A percentile compares a stretch with the other conserved stretches of the same genome.
phyloP scores from a whole-genome alignment of 495 filamentous ascomycete genomes.

The Chaetomium fimeti region DNA sequence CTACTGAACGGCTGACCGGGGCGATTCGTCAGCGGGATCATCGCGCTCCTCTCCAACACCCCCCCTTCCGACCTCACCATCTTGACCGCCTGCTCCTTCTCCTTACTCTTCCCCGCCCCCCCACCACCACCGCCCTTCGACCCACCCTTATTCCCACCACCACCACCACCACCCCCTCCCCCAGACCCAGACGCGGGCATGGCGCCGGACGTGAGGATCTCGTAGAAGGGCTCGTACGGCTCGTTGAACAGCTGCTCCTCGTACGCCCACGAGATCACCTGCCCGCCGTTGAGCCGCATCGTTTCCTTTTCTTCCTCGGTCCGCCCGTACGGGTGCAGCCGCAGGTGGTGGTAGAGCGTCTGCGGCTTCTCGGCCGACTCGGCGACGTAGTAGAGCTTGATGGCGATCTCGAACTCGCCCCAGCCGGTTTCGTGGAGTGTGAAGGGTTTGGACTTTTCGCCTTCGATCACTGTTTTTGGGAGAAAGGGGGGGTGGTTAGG shows the following conservation, averaged over 20 bases:
- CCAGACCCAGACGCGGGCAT: conserved; percentile 28
- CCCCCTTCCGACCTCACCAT: conserved; percentile 43
- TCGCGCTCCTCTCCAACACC: conserved; percentile 61
- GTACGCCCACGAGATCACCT: conserved; percentile 72
- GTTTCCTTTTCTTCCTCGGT: conserved; percentile 71
- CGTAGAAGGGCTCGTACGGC: conserved; percentile 85
- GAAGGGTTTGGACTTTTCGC: conserved; percentile 72
- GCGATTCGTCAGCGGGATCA: conserved; percentile 64
- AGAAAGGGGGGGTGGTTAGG: not conserved
- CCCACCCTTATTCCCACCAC: conserved; percentile 28
- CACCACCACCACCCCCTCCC: conserved; percentile 22
- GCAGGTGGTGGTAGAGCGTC: conserved; percentile 84
- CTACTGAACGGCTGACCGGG: conserved; percentile 70
- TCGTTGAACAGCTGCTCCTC: conserved; percentile 97
- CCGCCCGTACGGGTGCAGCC: conserved; percentile 82
- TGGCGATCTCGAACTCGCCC: conserved; percentile 95
- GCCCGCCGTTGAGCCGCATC: conserved; percentile 58
- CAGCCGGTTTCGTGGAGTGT: conserved; percentile 89
- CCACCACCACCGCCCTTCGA: conserved; percentile 1
- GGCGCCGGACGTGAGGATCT: conserved; percentile 68
- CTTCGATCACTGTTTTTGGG: conserved; percentile 45
- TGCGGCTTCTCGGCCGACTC: conserved; percentile 87
- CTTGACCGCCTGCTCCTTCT: conserved; percentile 10
- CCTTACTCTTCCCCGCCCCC: conserved; percentile 30
- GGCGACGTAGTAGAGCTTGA: conserved; percentile 85